A percentile compares a stretch with the other conserved stretches of the same genome.
These are phyloP conservation scores for Garcia nutans DNA, from an alignment of 345 rosid genomes.

Conservation along the genomic window DNA sequence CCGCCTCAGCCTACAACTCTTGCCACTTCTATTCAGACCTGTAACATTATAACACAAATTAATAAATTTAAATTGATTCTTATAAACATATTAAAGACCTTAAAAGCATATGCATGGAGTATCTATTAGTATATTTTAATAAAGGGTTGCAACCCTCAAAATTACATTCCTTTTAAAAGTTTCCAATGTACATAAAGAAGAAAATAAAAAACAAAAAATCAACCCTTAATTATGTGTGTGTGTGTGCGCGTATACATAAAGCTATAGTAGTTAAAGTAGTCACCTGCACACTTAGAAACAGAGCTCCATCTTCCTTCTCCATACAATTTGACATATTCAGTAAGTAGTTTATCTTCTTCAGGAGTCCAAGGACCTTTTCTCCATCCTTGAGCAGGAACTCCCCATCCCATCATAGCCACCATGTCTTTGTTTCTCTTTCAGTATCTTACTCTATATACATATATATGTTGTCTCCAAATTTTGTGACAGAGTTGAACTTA, in stretches of 20 bases:
- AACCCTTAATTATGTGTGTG: too few species aligned
- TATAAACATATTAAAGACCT: not conserved
- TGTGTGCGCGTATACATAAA: too few species aligned
- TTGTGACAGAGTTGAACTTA: slow-evolving; percentile 25
- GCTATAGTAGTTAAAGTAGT: not conserved
- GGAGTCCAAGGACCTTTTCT: slow-evolving; percentile 92
- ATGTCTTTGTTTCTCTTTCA: slow-evolving; percentile 13
- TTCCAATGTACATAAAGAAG: too few species aligned
- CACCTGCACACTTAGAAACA: slow-evolving; percentile 64
- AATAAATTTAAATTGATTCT: too few species aligned
- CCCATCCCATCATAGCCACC: slow-evolving; percentile 49
- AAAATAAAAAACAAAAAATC: too few species aligned
- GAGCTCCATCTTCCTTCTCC: slow-evolving; percentile 92
- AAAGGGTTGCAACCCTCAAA: too few species aligned
- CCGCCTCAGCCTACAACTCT: slow-evolving; percentile 93
- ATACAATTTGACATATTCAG: slow-evolving; percentile 49
- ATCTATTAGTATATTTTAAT: not conserved
- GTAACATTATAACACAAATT: not conserved
- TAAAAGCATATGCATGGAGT: not conserved
- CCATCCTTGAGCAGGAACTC: slow-evolving; percentile 46
- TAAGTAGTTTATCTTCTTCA: slow-evolving; percentile 68
- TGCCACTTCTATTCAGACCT: slow-evolving; percentile 57
- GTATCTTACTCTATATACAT: not conserved
- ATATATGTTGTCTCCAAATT: slow-evolving; percentile 32
- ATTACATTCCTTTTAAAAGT: too few species aligned